phyloP scores from a whole-genome alignment of 225 moss, liverwort and hornwort genomes.

The Pleurozium schreberi region DNA sequence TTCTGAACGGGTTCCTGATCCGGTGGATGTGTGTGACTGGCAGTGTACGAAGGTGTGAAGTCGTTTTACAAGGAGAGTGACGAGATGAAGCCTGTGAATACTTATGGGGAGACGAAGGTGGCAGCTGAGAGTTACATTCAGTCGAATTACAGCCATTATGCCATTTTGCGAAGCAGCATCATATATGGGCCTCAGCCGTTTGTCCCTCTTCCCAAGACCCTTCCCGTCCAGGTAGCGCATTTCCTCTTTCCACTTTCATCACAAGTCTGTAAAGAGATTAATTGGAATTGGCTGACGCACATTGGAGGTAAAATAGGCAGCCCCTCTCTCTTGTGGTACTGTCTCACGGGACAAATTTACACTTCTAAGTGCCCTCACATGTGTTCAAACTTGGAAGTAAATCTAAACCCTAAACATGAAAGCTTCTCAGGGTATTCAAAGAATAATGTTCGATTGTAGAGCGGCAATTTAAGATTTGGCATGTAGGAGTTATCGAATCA shows the following conservation, averaged over 20 bases:
- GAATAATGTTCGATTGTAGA: not conserved
- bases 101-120: constrained; percentile 68
- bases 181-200: constrained; percentile 84
- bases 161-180: constrained; percentile 83
- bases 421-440: not conserved
- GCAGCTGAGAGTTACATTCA: constrained; percentile 63
- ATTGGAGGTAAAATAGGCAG: not conserved
- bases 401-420: not conserved
- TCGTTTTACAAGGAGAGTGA: constrained; percentile 86
- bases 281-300: not conserved
- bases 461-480: not conserved
- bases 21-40: not conserved
- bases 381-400: not conserved
- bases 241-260: not conserved
- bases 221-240: constrained; percentile 63
- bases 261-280: not conserved
- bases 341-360: not conserved
- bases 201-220: constrained; percentile 54
- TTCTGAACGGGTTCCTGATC: not conserved
- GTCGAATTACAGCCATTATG: constrained; percentile 55
- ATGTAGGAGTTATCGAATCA: not conserved
- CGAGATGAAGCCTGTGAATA: constrained; percentile 79
- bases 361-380: not conserved
- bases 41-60: constrained; percentile 83
- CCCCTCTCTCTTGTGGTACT: not conserved